Percentiles rank a stretch among this genome's conserved stretches.
Conservation (phyloP, 306 rosid genomes). For the Clitoria ternatea region DNA sequence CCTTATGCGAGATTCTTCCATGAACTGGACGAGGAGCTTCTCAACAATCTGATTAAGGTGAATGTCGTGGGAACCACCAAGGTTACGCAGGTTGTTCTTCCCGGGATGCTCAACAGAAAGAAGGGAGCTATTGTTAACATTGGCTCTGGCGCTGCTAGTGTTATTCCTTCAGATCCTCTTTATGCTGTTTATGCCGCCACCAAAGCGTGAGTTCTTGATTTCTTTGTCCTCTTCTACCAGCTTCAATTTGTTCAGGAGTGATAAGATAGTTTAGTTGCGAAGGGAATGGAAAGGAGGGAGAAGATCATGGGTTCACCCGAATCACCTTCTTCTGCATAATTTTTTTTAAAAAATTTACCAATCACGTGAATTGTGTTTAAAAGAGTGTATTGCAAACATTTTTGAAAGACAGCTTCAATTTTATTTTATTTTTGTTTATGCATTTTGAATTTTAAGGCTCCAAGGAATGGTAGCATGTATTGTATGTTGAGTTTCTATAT, state of each 20-base stretch:
- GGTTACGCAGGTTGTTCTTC: slow-evolving; percentile 82
- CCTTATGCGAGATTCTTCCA: slow-evolving; percentile 91
- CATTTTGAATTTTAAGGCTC: background rate
- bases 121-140: slow-evolving; percentile 88
- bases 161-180: slow-evolving; percentile 92
- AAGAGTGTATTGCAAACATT: too few relatives aligned
- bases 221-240: too few relatives aligned
- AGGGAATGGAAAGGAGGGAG: too few relatives aligned
- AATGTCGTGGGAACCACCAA: slow-evolving; percentile 82
- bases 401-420: too few relatives aligned
- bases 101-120: slow-evolving; percentile 85
- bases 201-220: slow-evolving; percentile 63
- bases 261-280: too few relatives aligned
- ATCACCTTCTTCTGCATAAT: too few relatives aligned
- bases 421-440: background rate
- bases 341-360: too few relatives aligned
- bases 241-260: too few relatives aligned
- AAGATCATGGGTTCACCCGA: too few relatives aligned
- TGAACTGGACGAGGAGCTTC: slow-evolving; percentile 76
- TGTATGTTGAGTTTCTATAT: background rate
- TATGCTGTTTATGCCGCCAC: slow-evolving; percentile 95
- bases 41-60: slow-evolving; percentile 69
- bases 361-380: too few relatives aligned
- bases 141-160: slow-evolving; percentile 93
- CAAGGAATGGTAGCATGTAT: background rate